Percentiles rank a stretch among this genome's conserved stretches.
These are phyloP conservation scores for Zoysia pacifica DNA, from an alignment of 176 grass and related monocot genomes.

Conservation along the genomic window DNA sequence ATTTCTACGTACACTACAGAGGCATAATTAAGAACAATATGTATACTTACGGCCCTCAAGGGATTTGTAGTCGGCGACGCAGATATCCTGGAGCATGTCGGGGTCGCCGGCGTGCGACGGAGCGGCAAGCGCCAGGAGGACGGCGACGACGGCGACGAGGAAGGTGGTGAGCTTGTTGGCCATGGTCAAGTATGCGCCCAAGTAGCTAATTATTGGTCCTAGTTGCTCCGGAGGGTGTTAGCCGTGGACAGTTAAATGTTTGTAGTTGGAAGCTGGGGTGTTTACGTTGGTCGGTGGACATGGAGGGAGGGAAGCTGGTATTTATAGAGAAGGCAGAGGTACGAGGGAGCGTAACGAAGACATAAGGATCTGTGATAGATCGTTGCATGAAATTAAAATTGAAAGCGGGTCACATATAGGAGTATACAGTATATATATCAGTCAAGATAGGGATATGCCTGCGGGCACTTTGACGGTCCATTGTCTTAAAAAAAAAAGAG, in stretches of 20 bases:
- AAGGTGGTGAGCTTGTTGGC: neutral
- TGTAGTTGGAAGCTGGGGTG: neutral
- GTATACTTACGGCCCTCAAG: conserved; percentile 40
- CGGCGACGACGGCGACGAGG: conserved; percentile 12
- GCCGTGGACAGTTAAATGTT: neutral
- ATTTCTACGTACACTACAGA: neutral
- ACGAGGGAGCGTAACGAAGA: neutral
- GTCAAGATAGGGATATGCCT: no score
- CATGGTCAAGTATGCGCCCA: neutral
- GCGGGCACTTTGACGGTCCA: no score
- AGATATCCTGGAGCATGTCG: conserved; percentile 30
- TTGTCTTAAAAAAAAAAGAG: no score
- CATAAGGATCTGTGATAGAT: neutral
- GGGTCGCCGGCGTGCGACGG: conserved; percentile 52
- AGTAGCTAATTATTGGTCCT: neutral
- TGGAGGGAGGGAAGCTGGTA: neutral
- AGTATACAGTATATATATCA: no score
- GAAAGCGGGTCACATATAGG: neutral
- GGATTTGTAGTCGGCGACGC: conserved; percentile 45
- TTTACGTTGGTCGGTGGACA: neutral
- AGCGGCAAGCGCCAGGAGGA: conserved; percentile 30
- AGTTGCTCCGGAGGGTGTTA: neutral
- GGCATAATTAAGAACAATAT: no score
- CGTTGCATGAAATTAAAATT: neutral
- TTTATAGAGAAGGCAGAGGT: neutral